A percentile compares a stretch with the other conserved stretches of the same genome.
Evolutionary conservation across 1,139 yeast species (phyloP).

Genomic region (Geotrichum carabidarum): DNA sequence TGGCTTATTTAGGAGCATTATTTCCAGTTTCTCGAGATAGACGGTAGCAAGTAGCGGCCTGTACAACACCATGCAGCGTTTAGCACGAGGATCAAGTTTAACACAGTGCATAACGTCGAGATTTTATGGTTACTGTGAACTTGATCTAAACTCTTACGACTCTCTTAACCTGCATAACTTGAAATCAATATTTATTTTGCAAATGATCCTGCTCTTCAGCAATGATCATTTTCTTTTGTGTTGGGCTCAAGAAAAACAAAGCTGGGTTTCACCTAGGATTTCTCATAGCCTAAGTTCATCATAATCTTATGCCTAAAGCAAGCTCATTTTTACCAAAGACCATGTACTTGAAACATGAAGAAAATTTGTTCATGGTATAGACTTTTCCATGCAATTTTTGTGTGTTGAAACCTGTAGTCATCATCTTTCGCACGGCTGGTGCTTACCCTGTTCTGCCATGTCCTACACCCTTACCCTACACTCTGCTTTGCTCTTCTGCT

Average conservation of each 20-base stretch:
- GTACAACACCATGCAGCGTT: constrained; percentile 77
- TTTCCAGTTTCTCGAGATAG: constrained; percentile 56
- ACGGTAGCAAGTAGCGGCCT: constrained; percentile 84
- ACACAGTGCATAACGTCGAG: constrained; percentile 46
- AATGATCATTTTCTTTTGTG: too few species aligned
- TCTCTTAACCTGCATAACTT: constrained; percentile 51
- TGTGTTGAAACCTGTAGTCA: too few species aligned
- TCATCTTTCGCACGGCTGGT: neutral
- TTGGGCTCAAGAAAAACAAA: too few species aligned
- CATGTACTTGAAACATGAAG: too few species aligned
- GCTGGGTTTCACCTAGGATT: too few species aligned
- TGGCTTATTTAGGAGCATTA: constrained; percentile 82
- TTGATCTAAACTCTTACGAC: too few species aligned
- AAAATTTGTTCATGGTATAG: too few species aligned
- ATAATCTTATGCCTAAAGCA: too few species aligned
- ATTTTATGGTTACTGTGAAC: constrained; percentile 28
- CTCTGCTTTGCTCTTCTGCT: neutral
- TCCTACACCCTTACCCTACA: neutral
- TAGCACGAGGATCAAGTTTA: constrained; percentile 51
- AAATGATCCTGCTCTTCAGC: constrained; percentile 57
- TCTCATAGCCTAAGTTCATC: too few species aligned
- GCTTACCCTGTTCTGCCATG: neutral
- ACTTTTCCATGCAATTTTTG: too few species aligned
- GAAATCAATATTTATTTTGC: constrained; percentile 76
- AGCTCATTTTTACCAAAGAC: too few species aligned